Base-by-base conservation (phyloP, 176 grass and related monocot species). In the Oryza officinalis region DNA sequence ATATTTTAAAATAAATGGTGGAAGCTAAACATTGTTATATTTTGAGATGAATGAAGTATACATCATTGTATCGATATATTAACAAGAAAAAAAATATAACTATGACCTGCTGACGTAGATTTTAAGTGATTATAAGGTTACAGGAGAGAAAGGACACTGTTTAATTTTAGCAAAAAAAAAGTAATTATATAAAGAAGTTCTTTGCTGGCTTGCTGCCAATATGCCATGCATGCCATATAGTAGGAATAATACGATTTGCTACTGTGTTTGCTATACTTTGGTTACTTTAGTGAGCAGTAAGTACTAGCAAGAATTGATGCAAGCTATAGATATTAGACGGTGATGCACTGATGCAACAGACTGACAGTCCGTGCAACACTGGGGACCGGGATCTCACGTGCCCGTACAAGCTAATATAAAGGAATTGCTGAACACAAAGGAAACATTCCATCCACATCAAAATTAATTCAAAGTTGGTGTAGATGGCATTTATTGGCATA, bases 371-470 rank as follows among this genome's bases (percentile, higher is more conserved):
- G 30, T 25, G 57, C 25, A 67, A 59, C 5, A 61, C 70, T 27
- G 69, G 44, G 69, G 41, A 35, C 61, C n/a, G n/a, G 57, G 57
- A 61, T 17, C 57, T 41, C 69, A 65, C 57, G n/a, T 49, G 33
- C 54, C 35, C 26, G 22, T 85, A 37, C 25, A 25, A 64, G 27
- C 49, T 14, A 14, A 35, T 2, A 40, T 4, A 30, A 25, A 70
- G 23, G 47, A 37, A 43, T 23, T 49, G 4, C 22, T 27, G 15
- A 83, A 38, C 26, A 15, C 0, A 25, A 37, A 64, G 78, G 28
- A 72, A 72, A 86, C 78, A 89, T 81, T 89, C 78, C 83, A 71
- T 85, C 72, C 66, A 54, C 83, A 65, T 26, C 47, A 76, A 27
- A 67, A 60, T 37, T 67, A 45, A 54, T 63, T 71, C 17, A 52